Base-by-base conservation (phyloP, 1,284 basidiomycete species). In the Ustilago loliicola region DNA sequence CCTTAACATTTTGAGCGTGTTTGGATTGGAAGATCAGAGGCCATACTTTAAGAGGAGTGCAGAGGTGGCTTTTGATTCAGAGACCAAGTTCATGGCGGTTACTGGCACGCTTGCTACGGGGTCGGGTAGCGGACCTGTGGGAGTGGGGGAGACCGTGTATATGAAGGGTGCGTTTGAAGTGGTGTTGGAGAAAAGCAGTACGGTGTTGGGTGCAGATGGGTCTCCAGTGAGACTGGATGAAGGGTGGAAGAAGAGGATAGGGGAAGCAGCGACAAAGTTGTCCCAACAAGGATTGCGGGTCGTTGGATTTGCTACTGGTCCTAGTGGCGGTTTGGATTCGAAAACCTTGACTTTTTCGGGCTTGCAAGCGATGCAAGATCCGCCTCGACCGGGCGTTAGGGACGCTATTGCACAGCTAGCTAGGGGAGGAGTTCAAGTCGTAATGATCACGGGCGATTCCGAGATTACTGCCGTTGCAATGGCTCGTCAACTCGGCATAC, bases 391-490 rank as follows among this genome's bases (percentile, higher is more conserved):
- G 77, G 96, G 95, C 27, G 95, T 98, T n/a, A 92, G 92, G 2
- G 93, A 95, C 79, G 92, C 96, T 10, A 92, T 98, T 72, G 89
- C 89, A 32, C 88, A 92, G 27, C 88, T 98, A 29, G 93, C 95
- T 82, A 88, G 89, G 19, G 95, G 93, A 19, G 94, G 96, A 8
- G 93, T 99, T 40, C 94, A 96, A 83, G 92, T 98, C 15, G 93
- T 98, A 48, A 98, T 99, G 96, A 98, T 98, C 86, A 98, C 96
- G 0, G 96, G 96, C 17, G 96, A 98, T 83, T 92, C 95, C 25
- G 94, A 96, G 87, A 89, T 92, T 66, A 99, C 96, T 0, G 96
- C 96, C 1, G 83, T 94, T 11, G 92, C 94, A 21, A 97, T 98
- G 72, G 96, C 95, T 29, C 89, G 90, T 73, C 90, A 94, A 80